Evolutionary conservation across 306 rosid genomes (phyloP).

Genomic region (Acacia confusa): DNA sequence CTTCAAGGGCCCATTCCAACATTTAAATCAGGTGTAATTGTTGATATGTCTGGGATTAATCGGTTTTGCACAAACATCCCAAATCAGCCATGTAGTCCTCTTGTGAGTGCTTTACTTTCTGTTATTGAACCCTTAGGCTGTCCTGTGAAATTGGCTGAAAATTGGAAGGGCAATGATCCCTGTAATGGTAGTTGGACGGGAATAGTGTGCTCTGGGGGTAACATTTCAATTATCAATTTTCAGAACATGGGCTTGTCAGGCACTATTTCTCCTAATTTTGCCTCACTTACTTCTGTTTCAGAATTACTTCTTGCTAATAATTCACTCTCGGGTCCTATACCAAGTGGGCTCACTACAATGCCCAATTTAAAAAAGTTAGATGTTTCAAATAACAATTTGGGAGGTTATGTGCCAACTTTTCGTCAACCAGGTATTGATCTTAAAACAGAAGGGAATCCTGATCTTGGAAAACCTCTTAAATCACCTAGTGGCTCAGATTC

Average conservation of each 20-base stretch:
- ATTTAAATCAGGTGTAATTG: slow-evolving; percentile 39
- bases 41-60: slow-evolving; percentile 43
- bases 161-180: slow-evolving; percentile 67
- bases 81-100: slow-evolving; percentile 53
- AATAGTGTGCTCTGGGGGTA: slow-evolving; percentile 45
- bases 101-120: slow-evolving; percentile 59
- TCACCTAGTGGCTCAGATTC: neutral
- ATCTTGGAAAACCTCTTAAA: neutral
- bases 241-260: slow-evolving; percentile 60
- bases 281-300: slow-evolving; percentile 58
- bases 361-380: slow-evolving; percentile 45
- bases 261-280: slow-evolving; percentile 70
- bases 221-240: slow-evolving; percentile 46
- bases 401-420: slow-evolving; percentile 31
- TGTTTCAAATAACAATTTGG: slow-evolving; percentile 45
- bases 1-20: slow-evolving; percentile 77
- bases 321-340: slow-evolving; percentile 67
- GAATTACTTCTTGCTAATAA: slow-evolving; percentile 54
- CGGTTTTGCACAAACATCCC: slow-evolving; percentile 47
- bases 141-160: slow-evolving; percentile 48
- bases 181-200: slow-evolving; percentile 55
- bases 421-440: slow-evolving; percentile 21
- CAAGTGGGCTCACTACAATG: slow-evolving; percentile 51
- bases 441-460: neutral
- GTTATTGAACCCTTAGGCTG: slow-evolving; percentile 57